phyloP scores from a whole-genome alignment of 2,329 filamentous ascomycete genomes.

The Stylonectria norvegica region DNA sequence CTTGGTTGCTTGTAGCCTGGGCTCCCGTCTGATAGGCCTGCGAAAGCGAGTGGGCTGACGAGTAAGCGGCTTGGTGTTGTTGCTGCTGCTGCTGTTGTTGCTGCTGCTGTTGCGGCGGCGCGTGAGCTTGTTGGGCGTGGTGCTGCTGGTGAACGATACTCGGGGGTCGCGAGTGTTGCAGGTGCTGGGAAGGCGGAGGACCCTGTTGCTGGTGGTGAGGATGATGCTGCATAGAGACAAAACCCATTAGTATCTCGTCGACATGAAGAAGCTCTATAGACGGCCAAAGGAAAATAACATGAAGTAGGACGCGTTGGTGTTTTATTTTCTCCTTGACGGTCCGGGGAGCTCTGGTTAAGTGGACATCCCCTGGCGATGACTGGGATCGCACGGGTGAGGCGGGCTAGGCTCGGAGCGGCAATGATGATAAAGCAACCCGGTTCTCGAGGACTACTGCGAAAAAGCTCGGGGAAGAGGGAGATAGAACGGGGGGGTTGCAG shows the following conservation, averaged over 20 bases:
- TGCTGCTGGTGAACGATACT: conserved; percentile 74
- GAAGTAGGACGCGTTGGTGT: conserved; percentile 47
- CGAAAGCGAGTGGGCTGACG: conserved; percentile 61
- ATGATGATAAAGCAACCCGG: conserved; percentile 39
- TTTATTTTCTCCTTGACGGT: conserved; percentile 49
- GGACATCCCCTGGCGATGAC: conserved; percentile 41
- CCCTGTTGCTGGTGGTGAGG: conserved; percentile 70
- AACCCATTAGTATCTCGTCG: conserved; percentile 53
- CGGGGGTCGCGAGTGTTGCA: conserved; percentile 68
- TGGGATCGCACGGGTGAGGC: conserved; percentile 49
- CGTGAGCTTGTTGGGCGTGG: conserved; percentile 62
- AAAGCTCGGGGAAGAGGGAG: conserved; percentile 21
- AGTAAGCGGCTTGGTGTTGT: conserved; percentile 65
- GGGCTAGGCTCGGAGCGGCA: conserved; percentile 43
- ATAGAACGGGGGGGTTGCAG: conserved; percentile 25
- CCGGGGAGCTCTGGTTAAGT: conserved; percentile 39
- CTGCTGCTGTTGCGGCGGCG: conserved; percentile 62
- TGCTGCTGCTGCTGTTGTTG: conserved; percentile 53
- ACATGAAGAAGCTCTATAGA: conserved; percentile 36
- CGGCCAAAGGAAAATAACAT: conserved; percentile 36
- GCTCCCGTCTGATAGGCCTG: conserved; percentile 66
- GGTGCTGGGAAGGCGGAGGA: conserved; percentile 62
- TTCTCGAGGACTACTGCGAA: conserved; percentile 28
- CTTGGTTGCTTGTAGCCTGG: conserved; percentile 61
- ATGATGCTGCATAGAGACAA: conserved; percentile 70